Evolutionary conservation across 306 rosid genomes (phyloP), one percentile per base, ranked within the genome.

Genomic region (Glycine latifolia): DNA sequence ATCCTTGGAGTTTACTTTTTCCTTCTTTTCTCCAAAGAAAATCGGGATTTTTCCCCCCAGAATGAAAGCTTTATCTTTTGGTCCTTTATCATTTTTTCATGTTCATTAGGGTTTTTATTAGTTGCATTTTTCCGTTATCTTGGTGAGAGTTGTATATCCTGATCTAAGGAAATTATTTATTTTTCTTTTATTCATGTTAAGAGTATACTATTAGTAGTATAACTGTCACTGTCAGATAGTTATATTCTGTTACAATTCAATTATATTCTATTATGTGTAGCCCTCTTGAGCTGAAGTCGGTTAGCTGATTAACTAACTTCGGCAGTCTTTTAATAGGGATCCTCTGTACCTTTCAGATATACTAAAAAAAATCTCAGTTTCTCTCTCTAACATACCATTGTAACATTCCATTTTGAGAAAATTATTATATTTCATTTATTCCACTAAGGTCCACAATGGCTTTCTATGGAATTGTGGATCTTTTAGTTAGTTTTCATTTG

Each of bases 1-100:
- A 85, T 75, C 69, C 44, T 16, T 43, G 55, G 47, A 78, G 60
- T 73, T 41, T 67, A 79, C 81, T 46, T 71, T 81, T 60, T 3
- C 73, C 49, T 48, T 8, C n/a, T 59, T 72, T 56, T 85, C 50
- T 49, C 49, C 39, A 31, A 75, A 61, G 26, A 39, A 76, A 80
- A 62, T 60, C 2, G 10, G 8, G 10, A 67, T 15, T 54, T 75
- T 54, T 16, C 43, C 37, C 67, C 6, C 2, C 10, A 31, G 48
- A 65, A 74, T 56, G 53, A 78, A 67, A 33, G 55, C 39, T 7
- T 68, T 47, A 39, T 74, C 35, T 16, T 20, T 66, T 7, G 7
- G 63, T 48, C 37, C 50, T 31, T 47, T 52, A 39, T 66, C 49
- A 39, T 43, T 39, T 56, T 66, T 66, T 7, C 7, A 26, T 5